phyloP scores from a whole-genome alignment of 2,329 filamentous ascomycete species.

The Ambrosiella beaveri region DNA sequence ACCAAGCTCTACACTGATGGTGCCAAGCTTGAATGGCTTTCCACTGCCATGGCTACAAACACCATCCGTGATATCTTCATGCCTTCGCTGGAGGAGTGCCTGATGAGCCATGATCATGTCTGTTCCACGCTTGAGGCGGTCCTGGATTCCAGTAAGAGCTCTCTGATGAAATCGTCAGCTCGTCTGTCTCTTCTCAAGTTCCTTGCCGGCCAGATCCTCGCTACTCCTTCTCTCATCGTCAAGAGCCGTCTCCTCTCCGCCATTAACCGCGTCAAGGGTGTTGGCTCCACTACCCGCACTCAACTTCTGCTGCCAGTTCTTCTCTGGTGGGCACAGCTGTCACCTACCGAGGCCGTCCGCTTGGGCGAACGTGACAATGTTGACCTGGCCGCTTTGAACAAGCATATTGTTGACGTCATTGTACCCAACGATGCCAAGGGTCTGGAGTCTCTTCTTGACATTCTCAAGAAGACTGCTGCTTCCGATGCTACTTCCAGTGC shows the following conservation, averaged over 20 bases:
- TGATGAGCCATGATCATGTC: conserved; percentile 61
- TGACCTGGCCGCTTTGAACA: conserved; percentile 26
- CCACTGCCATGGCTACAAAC: conserved; percentile 37
- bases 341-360: conserved; percentile 30
- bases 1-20: conserved; percentile 45
- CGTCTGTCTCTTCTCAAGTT: conserved; percentile 52
- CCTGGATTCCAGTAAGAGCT: conserved; percentile 27
- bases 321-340: conserved; percentile 46
- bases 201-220: conserved; percentile 53
- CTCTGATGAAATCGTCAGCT: conserved; percentile 37
- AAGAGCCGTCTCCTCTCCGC: conserved; percentile 57
- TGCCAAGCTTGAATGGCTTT: conserved; percentile 38
- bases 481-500: conserved; percentile 16
- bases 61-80: conserved; percentile 51
- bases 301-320: conserved; percentile 62
- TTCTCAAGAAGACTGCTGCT: conserved; percentile 21
- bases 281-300: conserved; percentile 51
- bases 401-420: conserved; percentile 32
- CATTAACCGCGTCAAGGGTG: conserved; percentile 55
- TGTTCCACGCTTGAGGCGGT: conserved; percentile 36
- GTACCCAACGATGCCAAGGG: conserved; percentile 35
- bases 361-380: conserved; percentile 25
- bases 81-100: conserved; percentile 67
- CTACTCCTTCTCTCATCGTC: conserved; percentile 49
- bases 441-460: conserved; percentile 33